Base-by-base conservation (phyloP, 306 rosid species). In the Quercus dentata region DNA sequence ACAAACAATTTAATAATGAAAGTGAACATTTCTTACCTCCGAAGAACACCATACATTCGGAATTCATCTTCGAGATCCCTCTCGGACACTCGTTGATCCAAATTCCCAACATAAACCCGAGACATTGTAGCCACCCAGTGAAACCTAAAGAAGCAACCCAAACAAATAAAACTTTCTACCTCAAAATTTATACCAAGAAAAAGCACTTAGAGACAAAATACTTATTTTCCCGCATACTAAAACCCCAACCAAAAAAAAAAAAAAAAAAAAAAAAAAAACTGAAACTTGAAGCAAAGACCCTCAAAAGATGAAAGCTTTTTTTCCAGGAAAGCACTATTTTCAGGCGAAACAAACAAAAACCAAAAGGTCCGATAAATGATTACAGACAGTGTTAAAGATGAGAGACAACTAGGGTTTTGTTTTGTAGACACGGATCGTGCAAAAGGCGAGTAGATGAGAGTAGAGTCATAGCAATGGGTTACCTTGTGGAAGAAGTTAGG, bases 11-110 rank as follows among this genome's bases (percentile, higher is more conserved):
- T 4, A 65, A 23, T 55, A 25, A 1, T 19, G 2, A 74, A 25
- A 30, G 38, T 28, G 25, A 63, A 49, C 12, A 25, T 28, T 13
- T 31, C 17, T 78, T 59, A 92, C 99, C 97, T 94, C 69, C 92
- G 90, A 20, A 94, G 97, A 83, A 94, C 97, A 52, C 99, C 97
- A 77, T 79, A 94, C 78, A 92, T 75, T 71, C 97, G 92, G 80
- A 92, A 94, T 70, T 94, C 97, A 74, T 91, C 99, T 89, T 94
- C 99, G 12, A 94, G 88, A 6, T 92, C 99, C 88, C 97, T 92
- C 83, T 94, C 99, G 49, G 86, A 55, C 78, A 90, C 97, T 55
- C 95, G 94, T 83, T 97, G 94, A 78, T 94, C 97, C 90, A 94
- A 80, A 85, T 94, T 92, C 64, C 97, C 99, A 72, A 94, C 84